Evolutionary conservation across 1,139 yeast genomes (phyloP), one percentile per base, ranked within the genome.

Genomic region (Lodderomyces elongisporus): DNA sequence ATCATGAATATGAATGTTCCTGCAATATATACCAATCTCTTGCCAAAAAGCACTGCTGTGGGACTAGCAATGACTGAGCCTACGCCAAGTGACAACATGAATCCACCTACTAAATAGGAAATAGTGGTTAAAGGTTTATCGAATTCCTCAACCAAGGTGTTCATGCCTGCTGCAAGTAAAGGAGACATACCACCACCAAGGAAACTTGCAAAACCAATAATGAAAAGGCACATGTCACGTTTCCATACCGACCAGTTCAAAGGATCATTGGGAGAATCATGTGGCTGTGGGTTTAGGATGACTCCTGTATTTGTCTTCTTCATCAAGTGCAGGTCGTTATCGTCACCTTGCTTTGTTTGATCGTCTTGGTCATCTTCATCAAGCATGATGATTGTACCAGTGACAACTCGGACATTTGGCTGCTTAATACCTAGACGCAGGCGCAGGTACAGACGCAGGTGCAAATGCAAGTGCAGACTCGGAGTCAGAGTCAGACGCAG

Each of bases 261-360:
- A 0, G 91, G 91, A 48, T 82, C 91, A 49, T 83, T 81, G 12
- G 84, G 80, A 28, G 81, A 71, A 44, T 80, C 81, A 17, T 81
- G 79, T 4, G 91, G 91, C 52, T 83, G 89, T 1, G 91, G 91
- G 36, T 74, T 66, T 31, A 82, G 58, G 21, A 83, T 71, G 24
- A 82, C 65, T 1, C 85, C 85, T 4, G 49, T 49, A 4, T 57
- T 56, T 6, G 78, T 70, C 38, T 66, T 64, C 44, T 73, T 72
- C 31, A 71, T 39, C 1, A 55, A 25, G 9, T 29, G 17, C n/a
- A n/a, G n/a, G 7, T 10, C 20, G n/a, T 29, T 25, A 15, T 22
- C 31, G 22, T 20, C 22, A 8, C 22, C 22, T 7, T 10, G 9
- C 9, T 10, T 10, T 5, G 4, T 12, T n/a, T 28, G 33, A 22